Evolutionary conservation across 2,329 filamentous ascomycete genomes (phyloP).

Genomic region (Pseudogymnoascus sp.): DNA sequence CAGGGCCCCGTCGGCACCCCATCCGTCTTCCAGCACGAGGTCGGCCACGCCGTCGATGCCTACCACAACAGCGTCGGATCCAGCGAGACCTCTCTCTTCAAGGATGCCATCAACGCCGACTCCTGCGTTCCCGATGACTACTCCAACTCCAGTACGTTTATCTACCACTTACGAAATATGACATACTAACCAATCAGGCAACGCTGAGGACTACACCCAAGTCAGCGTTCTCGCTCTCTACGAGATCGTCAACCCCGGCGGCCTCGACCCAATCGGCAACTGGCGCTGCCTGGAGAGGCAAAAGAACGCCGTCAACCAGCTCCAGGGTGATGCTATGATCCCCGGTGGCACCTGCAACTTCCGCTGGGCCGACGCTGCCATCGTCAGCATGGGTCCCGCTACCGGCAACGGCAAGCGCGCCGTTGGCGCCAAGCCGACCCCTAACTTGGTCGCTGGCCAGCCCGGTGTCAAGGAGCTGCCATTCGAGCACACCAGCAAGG

Average conservation of each 20-base stretch:
- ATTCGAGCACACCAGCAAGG: not conserved
- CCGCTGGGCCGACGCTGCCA: slow-evolving; percentile 12
- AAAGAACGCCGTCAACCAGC: slow-evolving; percentile 13
- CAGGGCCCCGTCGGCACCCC: not conserved
- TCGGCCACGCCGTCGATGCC: slow-evolving; percentile 15
- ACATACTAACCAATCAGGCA: slow-evolving; percentile 2
- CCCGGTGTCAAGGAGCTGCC: not conserved
- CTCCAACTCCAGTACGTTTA: slow-evolving; percentile 14
- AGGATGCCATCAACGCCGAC: slow-evolving; percentile 12
- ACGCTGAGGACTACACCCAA: slow-evolving; percentile 16
- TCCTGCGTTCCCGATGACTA: slow-evolving; percentile 16
- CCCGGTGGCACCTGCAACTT: slow-evolving; percentile 12
- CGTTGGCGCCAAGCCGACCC: not conserved
- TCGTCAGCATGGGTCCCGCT: slow-evolving; percentile 12
- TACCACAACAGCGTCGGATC: slow-evolving; percentile 9
- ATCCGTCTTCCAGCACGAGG: slow-evolving; percentile 10
- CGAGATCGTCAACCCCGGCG: slow-evolving; percentile 13
- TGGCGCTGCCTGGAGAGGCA: slow-evolving; percentile 15
- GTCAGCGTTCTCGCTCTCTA: slow-evolving; percentile 14
- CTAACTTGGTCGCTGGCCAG: not conserved
- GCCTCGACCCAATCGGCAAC: slow-evolving; percentile 13
- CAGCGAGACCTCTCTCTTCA: slow-evolving; percentile 12
- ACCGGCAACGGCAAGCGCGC: not conserved
- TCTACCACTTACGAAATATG: not conserved
- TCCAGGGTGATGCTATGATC: slow-evolving; percentile 7